These are phyloP conservation scores for Phytophthora ramorum DNA, from an alignment of 352 stramenopile genomes.

Conservation along the genomic window DNA sequence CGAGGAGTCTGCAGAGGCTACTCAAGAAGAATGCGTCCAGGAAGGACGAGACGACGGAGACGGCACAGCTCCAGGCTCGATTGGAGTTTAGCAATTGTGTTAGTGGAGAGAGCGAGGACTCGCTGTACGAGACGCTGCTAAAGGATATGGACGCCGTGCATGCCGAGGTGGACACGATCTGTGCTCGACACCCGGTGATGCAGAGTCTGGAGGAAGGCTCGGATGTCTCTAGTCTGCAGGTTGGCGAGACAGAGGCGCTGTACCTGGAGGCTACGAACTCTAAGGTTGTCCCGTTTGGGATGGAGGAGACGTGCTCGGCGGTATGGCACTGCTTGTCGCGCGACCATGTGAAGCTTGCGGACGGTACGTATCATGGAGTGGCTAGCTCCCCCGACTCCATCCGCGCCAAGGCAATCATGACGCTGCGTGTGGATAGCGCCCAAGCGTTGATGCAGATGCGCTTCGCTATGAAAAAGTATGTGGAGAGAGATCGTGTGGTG, in stretches of 20 bases:
- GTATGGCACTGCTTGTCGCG: slow-evolving; percentile 48
- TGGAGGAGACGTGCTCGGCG: slow-evolving; percentile 43
- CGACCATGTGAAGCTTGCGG: slow-evolving; percentile 42
- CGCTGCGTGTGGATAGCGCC: slow-evolving; percentile 36
- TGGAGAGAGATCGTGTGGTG: slow-evolving; percentile 30
- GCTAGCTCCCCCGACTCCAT: slow-evolving; percentile 42
- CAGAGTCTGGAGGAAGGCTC: slow-evolving; percentile 36
- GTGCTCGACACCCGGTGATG: slow-evolving; percentile 34
- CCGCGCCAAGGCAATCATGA: slow-evolving; percentile 54
- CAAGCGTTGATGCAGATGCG: slow-evolving; percentile 43
- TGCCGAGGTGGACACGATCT: slow-evolving; percentile 38
- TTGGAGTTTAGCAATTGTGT: slow-evolving; percentile 28
- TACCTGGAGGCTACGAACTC: slow-evolving; percentile 50
- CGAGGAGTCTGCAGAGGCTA: slow-evolving; percentile 52
- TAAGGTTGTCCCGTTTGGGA: slow-evolving; percentile 54
- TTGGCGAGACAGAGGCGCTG: slow-evolving; percentile 30
- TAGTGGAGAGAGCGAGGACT: slow-evolving; percentile 20
- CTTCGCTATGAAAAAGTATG: slow-evolving; percentile 50
- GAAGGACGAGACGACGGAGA: slow-evolving; percentile 23
- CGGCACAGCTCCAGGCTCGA: slow-evolving; percentile 20
- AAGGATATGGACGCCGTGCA: slow-evolving; percentile 39
- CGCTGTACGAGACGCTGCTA: slow-evolving; percentile 35
- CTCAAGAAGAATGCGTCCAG: slow-evolving; percentile 38
- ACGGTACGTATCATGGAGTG: slow-evolving; percentile 46
- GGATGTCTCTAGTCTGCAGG: slow-evolving; percentile 39